Conservation (phyloP, 2,329 filamentous ascomycete genomes). For the Pezicula radicicola region DNA sequence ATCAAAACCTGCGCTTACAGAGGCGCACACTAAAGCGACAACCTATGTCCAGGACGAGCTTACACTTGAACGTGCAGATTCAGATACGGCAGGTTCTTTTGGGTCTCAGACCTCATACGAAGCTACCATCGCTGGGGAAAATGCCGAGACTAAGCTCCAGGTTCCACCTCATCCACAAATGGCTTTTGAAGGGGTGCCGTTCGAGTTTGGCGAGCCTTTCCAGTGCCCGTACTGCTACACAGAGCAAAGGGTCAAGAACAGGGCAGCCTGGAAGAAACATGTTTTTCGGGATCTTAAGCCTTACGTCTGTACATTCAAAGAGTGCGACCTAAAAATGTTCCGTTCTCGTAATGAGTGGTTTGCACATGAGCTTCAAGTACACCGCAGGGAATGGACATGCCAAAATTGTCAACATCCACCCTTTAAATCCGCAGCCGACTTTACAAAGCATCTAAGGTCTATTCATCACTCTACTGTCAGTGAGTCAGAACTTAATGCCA, state of each 20-base stretch:
- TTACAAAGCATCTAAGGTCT: constrained; percentile 11
- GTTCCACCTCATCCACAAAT: constrained; percentile 16
- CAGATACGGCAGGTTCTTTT: constrained; percentile 10
- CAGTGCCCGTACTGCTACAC: constrained; percentile 7
- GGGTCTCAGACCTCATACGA: constrained; percentile 22
- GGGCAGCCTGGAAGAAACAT: constrained; percentile 22
- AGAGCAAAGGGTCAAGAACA: constrained; percentile 9
- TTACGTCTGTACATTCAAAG: constrained; percentile 32
- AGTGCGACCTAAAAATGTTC: constrained; percentile 28
- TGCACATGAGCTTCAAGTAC: constrained; percentile 28
- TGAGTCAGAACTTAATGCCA: constrained; percentile 14
- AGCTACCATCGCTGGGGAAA: constrained; percentile 11
- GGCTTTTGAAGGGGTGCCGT: constrained; percentile 17
- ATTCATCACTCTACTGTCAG: constrained; percentile 6
- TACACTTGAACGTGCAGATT: neutral
- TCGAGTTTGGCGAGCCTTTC: constrained; percentile 20
- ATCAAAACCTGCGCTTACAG: constrained; percentile 2
- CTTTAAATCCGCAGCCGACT: constrained; percentile 8
- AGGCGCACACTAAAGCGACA: constrained; percentile 21
- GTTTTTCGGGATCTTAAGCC: constrained; percentile 31
- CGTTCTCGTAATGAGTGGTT: constrained; percentile 28
- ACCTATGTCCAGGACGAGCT: constrained; percentile 13
- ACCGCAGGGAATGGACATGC: constrained; percentile 26
- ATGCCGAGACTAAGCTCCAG: constrained; percentile 5
- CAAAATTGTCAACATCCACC: constrained; percentile 13